Conservation (phyloP, 2,329 filamentous ascomycete species). For the Diaporthe capsici region DNA sequence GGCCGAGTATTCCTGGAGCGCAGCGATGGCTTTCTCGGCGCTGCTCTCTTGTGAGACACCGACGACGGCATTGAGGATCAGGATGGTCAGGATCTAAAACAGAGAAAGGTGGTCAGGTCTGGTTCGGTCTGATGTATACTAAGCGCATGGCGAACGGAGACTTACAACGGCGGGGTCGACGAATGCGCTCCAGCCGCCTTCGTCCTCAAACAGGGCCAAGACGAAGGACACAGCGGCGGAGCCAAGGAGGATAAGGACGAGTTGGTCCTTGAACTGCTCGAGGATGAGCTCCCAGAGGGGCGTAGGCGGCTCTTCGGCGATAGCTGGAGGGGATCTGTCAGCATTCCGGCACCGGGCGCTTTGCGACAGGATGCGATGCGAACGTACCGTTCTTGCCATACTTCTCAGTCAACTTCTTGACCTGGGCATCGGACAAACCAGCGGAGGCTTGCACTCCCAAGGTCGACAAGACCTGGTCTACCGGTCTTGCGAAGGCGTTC, state of each 20-base stretch:
- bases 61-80: conserved; percentile 96
- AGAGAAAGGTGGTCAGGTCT: neutral
- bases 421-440: conserved; percentile 73
- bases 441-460: conserved; percentile 68
- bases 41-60: conserved; percentile 99
- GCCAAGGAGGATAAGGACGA: conserved; percentile 93
- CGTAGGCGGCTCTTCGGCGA: conserved; percentile 91
- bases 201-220: conserved; percentile 91
- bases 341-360: neutral
- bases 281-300: conserved; percentile 96
- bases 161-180: conserved; percentile 95
- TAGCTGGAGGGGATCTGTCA: conserved; percentile 57
- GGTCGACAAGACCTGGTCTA: conserved; percentile 69
- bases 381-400: conserved; percentile 76
- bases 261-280: conserved; percentile 99
- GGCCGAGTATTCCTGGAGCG: conserved; percentile 98
- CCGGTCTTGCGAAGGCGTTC: conserved; percentile 71
- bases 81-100: conserved; percentile 89
- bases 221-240: conserved; percentile 95
- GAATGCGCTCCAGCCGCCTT: conserved; percentile 96
- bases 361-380: conserved; percentile 19
- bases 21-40: conserved; percentile 97
- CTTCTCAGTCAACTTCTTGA: conserved; percentile 67
- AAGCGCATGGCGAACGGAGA: conserved; percentile 47
- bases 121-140: conserved; percentile 23